Base-by-base conservation (phyloP, 2,329 filamentous ascomycete genomes). In the Ophiognomonia clavigignenti-juglandacearum region DNA sequence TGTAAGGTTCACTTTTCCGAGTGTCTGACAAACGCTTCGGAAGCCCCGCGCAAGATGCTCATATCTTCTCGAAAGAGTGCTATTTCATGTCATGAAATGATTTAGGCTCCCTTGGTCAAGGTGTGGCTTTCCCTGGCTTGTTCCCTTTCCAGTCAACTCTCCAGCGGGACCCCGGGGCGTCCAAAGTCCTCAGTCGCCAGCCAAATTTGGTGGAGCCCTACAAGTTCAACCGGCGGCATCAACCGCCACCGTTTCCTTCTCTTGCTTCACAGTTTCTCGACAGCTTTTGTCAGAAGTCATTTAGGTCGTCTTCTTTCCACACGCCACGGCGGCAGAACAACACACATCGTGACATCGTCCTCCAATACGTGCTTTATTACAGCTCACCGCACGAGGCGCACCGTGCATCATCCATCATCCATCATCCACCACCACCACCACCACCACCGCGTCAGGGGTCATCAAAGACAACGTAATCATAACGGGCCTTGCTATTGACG, bases 381-480 rank as follows among this genome's bases (percentile, higher is more conserved):
- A 26, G 38, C 26, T 13, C 27, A 10, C 26, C 26, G 29, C 24
- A 42, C 20, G n/a, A n/a, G n/a, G n/a, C n/a, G n/a, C n/a, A 19
- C 27, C 6, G 16, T 13, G 16, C 44, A 50, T 36, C 38, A 38
- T 27, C 22, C 27, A 32, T 6, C 14, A 34, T 11, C 18, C 39
- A 42, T 29, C 40, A 35, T 19, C 29, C 26, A 22, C 11, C 18
- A n/a, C n/a, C n/a, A n/a, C n/a, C n/a, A n/a, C n/a, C n/a, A n/a
- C n/a, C n/a, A n/a, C n/a, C n/a, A n/a, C n/a, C n/a, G n/a, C n/a
- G n/a, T n/a, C n/a, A n/a, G n/a, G n/a, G n/a, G n/a, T n/a, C n/a
- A n/a, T n/a, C n/a, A n/a, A 19, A 27, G 44, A 51, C 40, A 18
- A 45, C 49, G 42, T 37, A 39, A 45, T 41, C 47, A 41, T 37